A percentile compares a stretch with the other conserved stretches of the same genome.
phyloP scores from a whole-genome alignment of 805 yeast species.

The Jamesozyma jinghongensis region DNA sequence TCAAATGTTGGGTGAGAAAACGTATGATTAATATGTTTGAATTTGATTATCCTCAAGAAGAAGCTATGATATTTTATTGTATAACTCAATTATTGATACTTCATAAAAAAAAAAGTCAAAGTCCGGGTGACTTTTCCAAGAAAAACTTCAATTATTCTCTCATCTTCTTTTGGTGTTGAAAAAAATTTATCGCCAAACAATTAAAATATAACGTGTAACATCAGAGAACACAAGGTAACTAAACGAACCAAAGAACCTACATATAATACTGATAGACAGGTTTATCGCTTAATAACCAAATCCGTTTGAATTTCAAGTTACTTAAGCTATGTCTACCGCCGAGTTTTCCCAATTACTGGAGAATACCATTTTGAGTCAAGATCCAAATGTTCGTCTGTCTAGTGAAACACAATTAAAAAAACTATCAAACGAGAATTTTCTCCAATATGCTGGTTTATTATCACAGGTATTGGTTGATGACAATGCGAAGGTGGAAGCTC shows the following conservation, averaged over 20 bases:
- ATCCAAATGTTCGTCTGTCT: slow-evolving; percentile 55
- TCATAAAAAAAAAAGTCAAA: too few relatives aligned
- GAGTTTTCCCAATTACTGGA: slow-evolving; percentile 68
- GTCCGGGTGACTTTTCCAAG: background rate
- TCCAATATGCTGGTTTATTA: slow-evolving; percentile 59
- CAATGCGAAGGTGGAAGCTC: slow-evolving; percentile 59
- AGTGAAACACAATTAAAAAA: slow-evolving; percentile 72
- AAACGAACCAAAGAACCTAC: too few relatives aligned
- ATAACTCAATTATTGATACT: too few relatives aligned
- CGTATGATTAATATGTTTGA: too few relatives aligned
- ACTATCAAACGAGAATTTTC: slow-evolving; percentile 68
- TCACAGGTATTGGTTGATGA: slow-evolving; percentile 64
- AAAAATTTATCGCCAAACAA: background rate
- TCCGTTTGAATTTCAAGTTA: too few relatives aligned
- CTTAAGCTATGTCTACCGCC: slow-evolving; percentile 19
- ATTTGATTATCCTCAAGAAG: too few relatives aligned
- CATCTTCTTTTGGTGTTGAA: too few relatives aligned
- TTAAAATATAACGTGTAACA: too few relatives aligned
- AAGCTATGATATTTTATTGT: too few relatives aligned
- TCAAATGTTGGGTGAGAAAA: too few relatives aligned
- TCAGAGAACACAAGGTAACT: too few relatives aligned
- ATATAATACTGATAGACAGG: too few relatives aligned
- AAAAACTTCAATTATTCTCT: background rate
- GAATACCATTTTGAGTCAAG: slow-evolving; percentile 64
- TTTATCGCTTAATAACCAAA: background rate